Conservation (phyloP, 1,139 yeast genomes). For the Sugiyamaella grinbergsii region DNA sequence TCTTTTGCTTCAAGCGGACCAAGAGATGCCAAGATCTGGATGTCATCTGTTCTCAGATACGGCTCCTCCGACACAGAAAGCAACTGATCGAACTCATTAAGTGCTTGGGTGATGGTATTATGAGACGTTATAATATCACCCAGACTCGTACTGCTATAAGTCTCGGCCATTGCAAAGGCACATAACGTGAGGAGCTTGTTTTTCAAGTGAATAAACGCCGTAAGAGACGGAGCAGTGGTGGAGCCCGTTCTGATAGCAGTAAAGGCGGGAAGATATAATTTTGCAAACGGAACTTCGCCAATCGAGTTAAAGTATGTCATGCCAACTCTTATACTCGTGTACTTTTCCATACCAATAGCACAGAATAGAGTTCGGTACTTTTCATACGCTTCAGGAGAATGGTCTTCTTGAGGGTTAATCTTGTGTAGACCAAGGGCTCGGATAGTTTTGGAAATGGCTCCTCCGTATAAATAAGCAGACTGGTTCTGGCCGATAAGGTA, state of each 20-base stretch:
- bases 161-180: conserved; percentile 16
- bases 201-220: conserved; percentile 14
- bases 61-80: conserved; percentile 17
- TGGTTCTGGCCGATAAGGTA: conserved; percentile 26
- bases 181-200: conserved; percentile 13
- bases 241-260: conserved; percentile 1
- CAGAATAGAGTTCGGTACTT: conserved; percentile 29
- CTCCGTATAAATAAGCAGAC: conserved; percentile 26
- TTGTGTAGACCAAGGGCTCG: conserved; percentile 28
- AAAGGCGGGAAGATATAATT: conserved; percentile 9
- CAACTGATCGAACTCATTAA: conserved; percentile 12
- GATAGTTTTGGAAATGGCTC: conserved; percentile 25
- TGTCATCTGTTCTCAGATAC: conserved; percentile 19
- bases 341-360: conserved; percentile 27
- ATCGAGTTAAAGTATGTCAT: conserved; percentile 21
- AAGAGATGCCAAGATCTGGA: conserved; percentile 2
- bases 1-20: conserved; percentile 9
- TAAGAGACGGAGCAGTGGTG: conserved; percentile 7
- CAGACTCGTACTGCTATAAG: conserved; percentile 9
- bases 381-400: conserved; percentile 23
- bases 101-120: not conserved
- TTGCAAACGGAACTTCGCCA: conserved; percentile 11
- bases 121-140: conserved; percentile 16
- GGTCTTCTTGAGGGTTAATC: conserved; percentile 23
- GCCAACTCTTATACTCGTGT: conserved; percentile 27